Evolutionary conservation across 257 asterid genomes (phyloP), one percentile per base, ranked within the genome.

Genomic region (Petunia secreta): DNA sequence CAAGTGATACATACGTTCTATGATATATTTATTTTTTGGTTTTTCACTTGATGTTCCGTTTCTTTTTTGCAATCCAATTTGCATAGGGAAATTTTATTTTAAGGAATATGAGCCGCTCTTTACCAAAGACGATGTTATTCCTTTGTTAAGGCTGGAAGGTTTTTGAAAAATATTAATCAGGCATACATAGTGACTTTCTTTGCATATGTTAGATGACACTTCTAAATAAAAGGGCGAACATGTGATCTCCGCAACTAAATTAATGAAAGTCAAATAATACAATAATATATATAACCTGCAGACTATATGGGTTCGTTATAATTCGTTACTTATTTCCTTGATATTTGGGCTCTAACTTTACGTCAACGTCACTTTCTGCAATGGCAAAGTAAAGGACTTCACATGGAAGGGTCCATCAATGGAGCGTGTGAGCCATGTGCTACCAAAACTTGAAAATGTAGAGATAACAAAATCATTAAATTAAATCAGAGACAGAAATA

Each of bases 401-500:
- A 86, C 87, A 86, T 88, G 89, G 78, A 76, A 36, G 75, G 88
- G 86, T 53, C 89, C 88, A 88, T 86, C 82, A 67, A 87, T 85
- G 87, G 82, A 81, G 79, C 87, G 85, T 88, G 87, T 84, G 55
- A 48, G 74, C 86, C 91, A 88, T 88, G 91, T 88, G 89, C 88
- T 64, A 41, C 50, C 77, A 77, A 76, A 52, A 52, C 57, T 52
- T 52, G 55, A 59, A 73, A 50, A 46, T 75, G 40, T 34, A 57
- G 63, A 13, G 79, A 75, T 59, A n/a, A 58, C 36, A 34, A 48
- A 46, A 11, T 16, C 7, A 58, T 9, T 67, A 67, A 8, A 48
- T 48, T 48, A 63, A 43, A 44, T 15, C 36, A 66, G 53, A 66
- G 0, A 62, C 3, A 3, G 5, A 62, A 16, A 3, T n/a, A 5